phyloP scores from a whole-genome alignment of 2,329 filamentous ascomycete species.

The Elsinoe fawcettii region DNA sequence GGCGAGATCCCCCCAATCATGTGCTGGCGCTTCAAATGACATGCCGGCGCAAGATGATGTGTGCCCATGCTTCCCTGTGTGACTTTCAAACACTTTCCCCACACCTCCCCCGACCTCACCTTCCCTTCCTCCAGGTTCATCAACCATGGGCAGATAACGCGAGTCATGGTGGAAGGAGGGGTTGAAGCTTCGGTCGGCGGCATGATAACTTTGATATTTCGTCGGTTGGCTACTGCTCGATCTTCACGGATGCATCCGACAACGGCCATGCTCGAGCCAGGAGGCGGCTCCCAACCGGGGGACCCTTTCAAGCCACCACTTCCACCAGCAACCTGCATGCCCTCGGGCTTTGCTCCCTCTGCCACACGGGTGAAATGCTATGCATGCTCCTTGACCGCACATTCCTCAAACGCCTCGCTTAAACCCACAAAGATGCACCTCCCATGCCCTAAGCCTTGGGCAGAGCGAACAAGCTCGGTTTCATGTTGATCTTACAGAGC shows the following conservation, averaged over 20 bases:
- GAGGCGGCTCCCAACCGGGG: background rate
- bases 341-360: background rate
- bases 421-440: constrained; percentile 4
- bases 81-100: constrained; percentile 7
- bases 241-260: background rate
- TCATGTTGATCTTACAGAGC: constrained; percentile 94
- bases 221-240: background rate
- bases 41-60: constrained; percentile 9
- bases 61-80: background rate
- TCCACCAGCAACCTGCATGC: background rate
- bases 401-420: constrained; percentile 25
- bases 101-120: background rate
- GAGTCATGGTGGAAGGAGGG: constrained; percentile 3
- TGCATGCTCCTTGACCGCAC: constrained; percentile 6
- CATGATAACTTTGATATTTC: constrained; percentile 3
- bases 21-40: constrained; percentile 10
- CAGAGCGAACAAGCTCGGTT: constrained; percentile 66
- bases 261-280: constrained; percentile 6
- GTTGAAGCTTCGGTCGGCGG: background rate
- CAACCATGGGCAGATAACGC: background rate
- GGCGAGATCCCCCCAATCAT: background rate
- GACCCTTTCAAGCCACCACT: background rate
- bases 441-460: constrained; percentile 23
- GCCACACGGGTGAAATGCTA: background rate
- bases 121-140: background rate